phyloP scores from a whole-genome alignment of 495 filamentous ascomycete genomes.

The Hypoxylon perforatum region DNA sequence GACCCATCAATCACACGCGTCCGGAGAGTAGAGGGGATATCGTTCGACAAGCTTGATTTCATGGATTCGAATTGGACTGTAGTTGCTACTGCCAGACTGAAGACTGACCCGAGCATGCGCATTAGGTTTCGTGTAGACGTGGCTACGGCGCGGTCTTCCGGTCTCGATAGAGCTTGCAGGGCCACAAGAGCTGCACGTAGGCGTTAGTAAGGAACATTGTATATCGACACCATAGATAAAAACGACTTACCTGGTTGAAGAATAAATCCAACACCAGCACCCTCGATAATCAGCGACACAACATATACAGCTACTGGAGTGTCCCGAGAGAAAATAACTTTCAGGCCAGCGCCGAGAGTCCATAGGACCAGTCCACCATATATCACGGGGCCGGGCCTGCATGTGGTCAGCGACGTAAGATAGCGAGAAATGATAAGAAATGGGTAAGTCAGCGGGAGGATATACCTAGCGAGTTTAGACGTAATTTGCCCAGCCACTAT shows the following conservation, averaged over 20 bases:
- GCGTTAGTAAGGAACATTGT: not conserved
- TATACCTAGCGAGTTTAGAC: conserved; percentile 45
- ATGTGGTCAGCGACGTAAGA: not conserved
- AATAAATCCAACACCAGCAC: conserved; percentile 66
- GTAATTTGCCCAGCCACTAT: conserved; percentile 68
- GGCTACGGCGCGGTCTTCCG: conserved; percentile 68
- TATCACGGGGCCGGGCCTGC: conserved; percentile 20
- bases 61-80: conserved; percentile 1
- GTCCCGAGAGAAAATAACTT: conserved; percentile 60
- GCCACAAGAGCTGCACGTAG: conserved; percentile 60
- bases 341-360: conserved; percentile 62
- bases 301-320: conserved; percentile 63
- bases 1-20: not conserved
- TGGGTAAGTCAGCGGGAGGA: no score
- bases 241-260: conserved; percentile 62
- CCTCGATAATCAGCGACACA: conserved; percentile 63
- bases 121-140: conserved; percentile 73
- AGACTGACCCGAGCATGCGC: conserved; percentile 54
- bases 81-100: not conserved
- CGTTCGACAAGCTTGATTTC: not conserved
- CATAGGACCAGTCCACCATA: conserved; percentile 32
- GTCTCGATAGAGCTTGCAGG: conserved; percentile 68
- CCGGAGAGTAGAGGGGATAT: not conserved
- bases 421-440: conserved; percentile 7
- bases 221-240: not conserved